A percentile compares a stretch with the other conserved stretches of the same genome.
phyloP scores from a whole-genome alignment of 306 rosid species.

The Acacia crassicarpa region DNA sequence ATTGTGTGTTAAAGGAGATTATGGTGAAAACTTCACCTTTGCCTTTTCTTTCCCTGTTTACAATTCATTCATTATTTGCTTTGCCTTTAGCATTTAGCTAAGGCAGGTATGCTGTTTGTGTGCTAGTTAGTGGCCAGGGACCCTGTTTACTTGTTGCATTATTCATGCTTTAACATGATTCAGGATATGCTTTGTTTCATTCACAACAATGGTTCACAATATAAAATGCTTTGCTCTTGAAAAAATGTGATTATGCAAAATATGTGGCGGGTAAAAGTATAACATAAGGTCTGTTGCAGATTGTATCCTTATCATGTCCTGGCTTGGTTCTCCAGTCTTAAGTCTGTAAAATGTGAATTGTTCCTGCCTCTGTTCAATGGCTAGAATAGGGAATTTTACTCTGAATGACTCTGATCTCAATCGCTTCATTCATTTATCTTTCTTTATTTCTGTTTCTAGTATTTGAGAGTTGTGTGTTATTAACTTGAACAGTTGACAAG shows the following conservation, averaged over 20 bases:
- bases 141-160: neutral
- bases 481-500: neutral
- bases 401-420: neutral
- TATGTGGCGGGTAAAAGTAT: neutral
- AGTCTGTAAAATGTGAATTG: neutral
- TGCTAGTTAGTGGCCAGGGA: neutral
- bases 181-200: neutral
- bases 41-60: neutral
- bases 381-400: neutral
- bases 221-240: neutral
- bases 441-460: constrained; percentile 7
- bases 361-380: neutral
- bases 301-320: neutral
- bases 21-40: neutral
- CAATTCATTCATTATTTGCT: neutral
- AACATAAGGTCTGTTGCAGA: neutral
- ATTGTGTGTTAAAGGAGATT: neutral
- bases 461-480: neutral
- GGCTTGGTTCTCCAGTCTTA: neutral
- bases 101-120: neutral
- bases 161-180: neutral
- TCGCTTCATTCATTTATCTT: neutral
- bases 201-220: neutral
- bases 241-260: neutral
- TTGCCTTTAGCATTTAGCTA: neutral